Base-by-base conservation (phyloP, 2,329 filamentous ascomycete species). In the Aspergillus piperis region DNA sequence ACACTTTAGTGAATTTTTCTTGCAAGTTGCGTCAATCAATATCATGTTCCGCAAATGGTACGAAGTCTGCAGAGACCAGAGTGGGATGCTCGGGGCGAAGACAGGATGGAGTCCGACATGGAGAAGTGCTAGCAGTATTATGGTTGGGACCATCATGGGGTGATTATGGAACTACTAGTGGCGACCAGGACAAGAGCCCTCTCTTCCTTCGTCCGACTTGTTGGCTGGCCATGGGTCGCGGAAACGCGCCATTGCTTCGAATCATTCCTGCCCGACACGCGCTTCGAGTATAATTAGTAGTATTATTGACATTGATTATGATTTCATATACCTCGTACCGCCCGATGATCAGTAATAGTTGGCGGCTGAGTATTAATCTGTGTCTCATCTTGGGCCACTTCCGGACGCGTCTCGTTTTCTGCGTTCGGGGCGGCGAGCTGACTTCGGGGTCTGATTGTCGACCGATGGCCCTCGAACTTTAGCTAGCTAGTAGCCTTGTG, bases 371-470 rank as follows among this genome's bases (percentile, higher is more conserved):
- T 13, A 39, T 50, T 50, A 50, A 38, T 25, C 36, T 41, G 42
- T 41, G 42, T 50, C 21, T 52, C 21, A n/a, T 47, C 47, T 21
- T 15, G 51, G 51, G 21, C 21, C 36, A 25, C 21, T 55, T 60
- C 57, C 53, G 59, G 42, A 58, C 59, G 59, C 59, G 39, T 62
- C 54, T 54, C 39, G 56, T 62, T 50, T 54, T 54, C 57, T 55
- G 51, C 53, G 51, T 56, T 58, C 54, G 50, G 53, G 32, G 50
- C 41, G 47, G 25, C 25, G 47, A 30, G 47, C 47, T 50, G 47
- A 50, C 47, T 50, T 50, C 47, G 47, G 47, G 47, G 47, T 39
- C 47, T 56, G 25, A 48, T 32, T 49, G 54, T 49, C 54, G 41
- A 55, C 54, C 23, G 47, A 50, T 50, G 47, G 47, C 47, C 8